A percentile compares a stretch with the other conserved stretches of the same genome.
These are phyloP conservation scores for Ogataea populi-albae DNA, from an alignment of 805 yeast species.

Conservation along the genomic window DNA sequence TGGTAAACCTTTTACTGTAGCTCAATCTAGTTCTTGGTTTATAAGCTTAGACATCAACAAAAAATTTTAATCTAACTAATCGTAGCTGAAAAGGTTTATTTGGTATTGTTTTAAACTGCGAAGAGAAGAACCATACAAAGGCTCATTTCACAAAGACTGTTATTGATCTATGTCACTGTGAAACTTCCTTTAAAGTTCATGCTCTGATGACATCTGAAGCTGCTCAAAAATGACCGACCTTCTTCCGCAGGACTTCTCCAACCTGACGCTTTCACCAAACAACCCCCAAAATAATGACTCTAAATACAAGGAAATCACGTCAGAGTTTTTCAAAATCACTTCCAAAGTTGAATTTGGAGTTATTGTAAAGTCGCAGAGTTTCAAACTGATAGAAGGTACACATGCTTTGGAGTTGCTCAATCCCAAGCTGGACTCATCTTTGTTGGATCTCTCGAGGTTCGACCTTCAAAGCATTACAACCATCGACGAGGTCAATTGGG, in stretches of 20 bases:
- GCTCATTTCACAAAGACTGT: too few relatives aligned
- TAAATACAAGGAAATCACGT: constrained; percentile 52
- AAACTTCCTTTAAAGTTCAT: too few relatives aligned
- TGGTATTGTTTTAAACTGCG: too few relatives aligned
- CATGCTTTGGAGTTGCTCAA: constrained; percentile 81
- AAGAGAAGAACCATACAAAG: too few relatives aligned
- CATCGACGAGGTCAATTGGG: constrained; percentile 40
- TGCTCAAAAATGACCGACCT: constrained; percentile 13
- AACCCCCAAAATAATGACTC: background rate
- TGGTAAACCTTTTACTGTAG: too few relatives aligned
- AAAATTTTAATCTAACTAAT: too few relatives aligned
- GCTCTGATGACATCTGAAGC: too few relatives aligned
- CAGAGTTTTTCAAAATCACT: constrained; percentile 40
- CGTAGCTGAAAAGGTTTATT: too few relatives aligned
- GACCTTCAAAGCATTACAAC: constrained; percentile 39
- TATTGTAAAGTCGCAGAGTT: constrained; percentile 56
- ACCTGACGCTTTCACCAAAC: constrained; percentile 2
- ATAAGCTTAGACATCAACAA: too few relatives aligned
- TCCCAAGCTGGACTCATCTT: constrained; percentile 71
- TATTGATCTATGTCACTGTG: too few relatives aligned
- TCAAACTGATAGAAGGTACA: constrained; percentile 77
- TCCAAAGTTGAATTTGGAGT: constrained; percentile 39
- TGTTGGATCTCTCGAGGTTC: constrained; percentile 47
- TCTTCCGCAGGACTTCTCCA: constrained; percentile 7
- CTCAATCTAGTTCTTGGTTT: too few relatives aligned